phyloP scores from a whole-genome alignment of 2,329 filamentous ascomycete genomes.

The Dactylellina drechsleri region DNA sequence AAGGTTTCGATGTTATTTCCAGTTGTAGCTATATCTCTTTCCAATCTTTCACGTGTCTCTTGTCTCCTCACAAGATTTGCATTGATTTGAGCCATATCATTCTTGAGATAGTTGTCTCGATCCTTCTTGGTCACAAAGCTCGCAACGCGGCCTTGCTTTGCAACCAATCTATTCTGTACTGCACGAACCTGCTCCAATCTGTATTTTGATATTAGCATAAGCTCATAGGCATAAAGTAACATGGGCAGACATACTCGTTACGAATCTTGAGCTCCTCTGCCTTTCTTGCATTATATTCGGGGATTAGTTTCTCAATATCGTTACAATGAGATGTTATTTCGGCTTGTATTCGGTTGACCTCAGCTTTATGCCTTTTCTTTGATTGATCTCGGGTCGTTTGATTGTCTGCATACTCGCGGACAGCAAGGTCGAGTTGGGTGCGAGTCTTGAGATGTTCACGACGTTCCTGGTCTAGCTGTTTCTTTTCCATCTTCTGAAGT shows the following conservation, averaged over 20 bases:
- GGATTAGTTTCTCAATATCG: conserved; percentile 78
- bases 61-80: conserved; percentile 80
- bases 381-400: conserved; percentile 80
- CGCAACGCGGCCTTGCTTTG: conserved; percentile 88
- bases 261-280: conserved; percentile 77
- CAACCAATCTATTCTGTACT: conserved; percentile 80
- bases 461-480: conserved; percentile 88
- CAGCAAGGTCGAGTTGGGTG: conserved; percentile 85
- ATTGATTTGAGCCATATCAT: conserved; percentile 83
- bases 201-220: conserved; percentile 17
- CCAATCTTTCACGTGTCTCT: conserved; percentile 82
- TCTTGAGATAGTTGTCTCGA: conserved; percentile 82
- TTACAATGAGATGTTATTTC: conserved; percentile 80
- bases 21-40: conserved; percentile 80
- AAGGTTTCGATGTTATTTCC: conserved; percentile 76
- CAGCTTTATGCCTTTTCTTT: conserved; percentile 75
- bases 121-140: conserved; percentile 89
- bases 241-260: conserved; percentile 64
- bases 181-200: conserved; percentile 78
- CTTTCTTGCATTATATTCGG: conserved; percentile 78
- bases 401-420: conserved; percentile 83
- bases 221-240: neutral
- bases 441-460: conserved; percentile 80
- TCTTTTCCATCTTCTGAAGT: conserved; percentile 82
- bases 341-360: conserved; percentile 76